Conservation (phyloP, 2,329 filamentous ascomycete species). For the Hymenoscyphus scutula region DNA sequence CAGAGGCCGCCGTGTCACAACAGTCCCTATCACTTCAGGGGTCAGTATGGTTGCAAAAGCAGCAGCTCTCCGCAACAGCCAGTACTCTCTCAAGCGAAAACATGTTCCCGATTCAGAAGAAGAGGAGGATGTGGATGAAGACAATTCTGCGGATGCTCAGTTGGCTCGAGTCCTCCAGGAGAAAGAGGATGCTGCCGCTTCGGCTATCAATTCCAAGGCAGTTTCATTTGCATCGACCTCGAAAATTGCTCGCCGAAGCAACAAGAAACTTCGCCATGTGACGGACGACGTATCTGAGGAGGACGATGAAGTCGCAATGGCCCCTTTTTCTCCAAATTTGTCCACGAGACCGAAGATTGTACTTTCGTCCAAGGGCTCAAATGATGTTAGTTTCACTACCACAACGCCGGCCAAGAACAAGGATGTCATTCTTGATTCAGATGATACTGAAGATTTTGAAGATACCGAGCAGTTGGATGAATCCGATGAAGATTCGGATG, state of each 20-base stretch:
- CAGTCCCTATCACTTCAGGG: conserved; percentile 15
- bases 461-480: neutral
- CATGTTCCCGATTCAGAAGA: conserved; percentile 42
- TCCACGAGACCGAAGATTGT: conserved; percentile 30
- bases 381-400: conserved; percentile 25
- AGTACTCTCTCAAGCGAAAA: conserved; percentile 50
- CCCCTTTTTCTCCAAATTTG: conserved; percentile 7
- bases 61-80: conserved; percentile 47
- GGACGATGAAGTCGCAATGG: conserved; percentile 33
- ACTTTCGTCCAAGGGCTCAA: conserved; percentile 28
- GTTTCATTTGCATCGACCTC: neutral
- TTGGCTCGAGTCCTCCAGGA: conserved; percentile 57
- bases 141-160: conserved; percentile 47
- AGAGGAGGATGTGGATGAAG: conserved; percentile 38
- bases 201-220: conserved; percentile 39
- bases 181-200: conserved; percentile 45
- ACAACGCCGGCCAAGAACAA: conserved; percentile 14
- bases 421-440: conserved; percentile 22
- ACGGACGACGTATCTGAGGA: conserved; percentile 13
- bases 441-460: conserved; percentile 27
- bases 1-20: conserved; percentile 26
- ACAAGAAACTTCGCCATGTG: conserved; percentile 17
- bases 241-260: conserved; percentile 19
- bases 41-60: conserved; percentile 46
- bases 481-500: neutral